Percentiles rank a stretch among this genome's conserved stretches.
phyloP scores from a whole-genome alignment of 2,329 filamentous ascomycete genomes.

The Fusarium sp. region DNA sequence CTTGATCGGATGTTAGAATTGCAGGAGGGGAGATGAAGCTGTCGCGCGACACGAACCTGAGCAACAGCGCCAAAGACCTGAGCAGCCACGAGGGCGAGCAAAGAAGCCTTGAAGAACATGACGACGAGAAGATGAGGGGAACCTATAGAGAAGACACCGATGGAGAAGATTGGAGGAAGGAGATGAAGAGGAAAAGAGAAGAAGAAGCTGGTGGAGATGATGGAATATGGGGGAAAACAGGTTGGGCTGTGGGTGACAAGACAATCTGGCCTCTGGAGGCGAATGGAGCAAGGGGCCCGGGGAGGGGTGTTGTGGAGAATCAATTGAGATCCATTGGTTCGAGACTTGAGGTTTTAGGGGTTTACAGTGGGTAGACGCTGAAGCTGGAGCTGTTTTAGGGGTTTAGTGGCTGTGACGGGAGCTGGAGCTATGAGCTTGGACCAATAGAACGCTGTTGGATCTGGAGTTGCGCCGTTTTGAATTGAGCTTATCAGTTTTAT shows the following conservation, averaged over 20 bases:
- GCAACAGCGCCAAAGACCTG: constrained; percentile 72
- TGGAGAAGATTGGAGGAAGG: constrained; percentile 1
- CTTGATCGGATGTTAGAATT: neutral
- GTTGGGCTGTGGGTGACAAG: constrained; percentile 38
- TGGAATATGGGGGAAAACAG: constrained; percentile 30
- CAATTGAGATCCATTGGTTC: neutral
- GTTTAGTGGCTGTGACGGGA: neutral
- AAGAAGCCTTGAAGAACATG: constrained; percentile 81
- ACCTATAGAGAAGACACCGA: constrained; percentile 18
- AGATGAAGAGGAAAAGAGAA: constrained; percentile 8
- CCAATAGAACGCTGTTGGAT: constrained; percentile 23
- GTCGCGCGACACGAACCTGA: constrained; percentile 59
- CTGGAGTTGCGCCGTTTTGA: neutral
- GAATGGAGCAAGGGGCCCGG: constrained; percentile 17
- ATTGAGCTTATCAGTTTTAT: neutral
- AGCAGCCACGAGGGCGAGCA: constrained; percentile 76
- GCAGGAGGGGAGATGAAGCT: neutral
- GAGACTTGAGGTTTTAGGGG: neutral
- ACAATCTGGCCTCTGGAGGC: constrained; percentile 43
- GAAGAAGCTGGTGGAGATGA: constrained; percentile 32
- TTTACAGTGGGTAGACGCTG: constrained; percentile 1
- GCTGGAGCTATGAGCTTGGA: constrained; percentile 13
- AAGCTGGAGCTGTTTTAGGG: constrained; percentile 21
- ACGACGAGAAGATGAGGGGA: constrained; percentile 22
- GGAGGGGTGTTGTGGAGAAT: constrained; percentile 27